Evolutionary conservation across 495 filamentous ascomycete genomes (phyloP), one percentile per base, ranked within the genome.

Genomic region (Trichoderma gamsii): DNA sequence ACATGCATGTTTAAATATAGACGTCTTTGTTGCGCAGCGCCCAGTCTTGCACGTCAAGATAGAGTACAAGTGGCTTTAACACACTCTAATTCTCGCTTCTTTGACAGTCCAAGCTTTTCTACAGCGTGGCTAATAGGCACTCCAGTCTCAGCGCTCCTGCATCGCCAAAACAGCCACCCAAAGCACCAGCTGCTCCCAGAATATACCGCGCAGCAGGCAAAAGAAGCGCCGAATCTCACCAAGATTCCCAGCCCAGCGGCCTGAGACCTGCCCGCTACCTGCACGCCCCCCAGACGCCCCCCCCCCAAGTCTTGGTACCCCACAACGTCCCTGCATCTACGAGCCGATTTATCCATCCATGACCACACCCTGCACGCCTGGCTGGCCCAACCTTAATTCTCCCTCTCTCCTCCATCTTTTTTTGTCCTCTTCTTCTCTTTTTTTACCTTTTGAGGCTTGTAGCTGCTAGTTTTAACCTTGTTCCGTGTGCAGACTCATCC

Each of bases 301-400:
- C 56, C 29, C 29, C 29, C 56, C 56, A 23, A 21, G 23, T 61
- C 23, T 4, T 21, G 16, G 21, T 29, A 61, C 56, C 56, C 56
- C 56, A 61, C 56, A 61, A 49, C 56, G 63, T 41, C 63, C 41
- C 63, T 65, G 63, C 35, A 35, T 65, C 63, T 41, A 41, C 41
- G 65, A 66, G 65, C 65, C 65, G 65, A 66, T 46, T 66, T 66
- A 66, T 66, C 65, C 65, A 66, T 66, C 41, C 65, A 61, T 61
- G 56, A 61, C 56, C 56, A 61, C 56, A 61, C 56, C 56, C 56
- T 61, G 56, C n/a, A 9, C 23, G 16, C 56, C 25, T 61, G 56
- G 56, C 56, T 61, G 11, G 56, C 51, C 56, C 56, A 18, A 61
- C 27, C 56, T 25, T 61, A 29, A 61, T 29, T 61, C 27, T 25